These are phyloP conservation scores for Neurospora sp. DNA, from an alignment of 495 filamentous ascomycete genomes.

Conservation along the genomic window DNA sequence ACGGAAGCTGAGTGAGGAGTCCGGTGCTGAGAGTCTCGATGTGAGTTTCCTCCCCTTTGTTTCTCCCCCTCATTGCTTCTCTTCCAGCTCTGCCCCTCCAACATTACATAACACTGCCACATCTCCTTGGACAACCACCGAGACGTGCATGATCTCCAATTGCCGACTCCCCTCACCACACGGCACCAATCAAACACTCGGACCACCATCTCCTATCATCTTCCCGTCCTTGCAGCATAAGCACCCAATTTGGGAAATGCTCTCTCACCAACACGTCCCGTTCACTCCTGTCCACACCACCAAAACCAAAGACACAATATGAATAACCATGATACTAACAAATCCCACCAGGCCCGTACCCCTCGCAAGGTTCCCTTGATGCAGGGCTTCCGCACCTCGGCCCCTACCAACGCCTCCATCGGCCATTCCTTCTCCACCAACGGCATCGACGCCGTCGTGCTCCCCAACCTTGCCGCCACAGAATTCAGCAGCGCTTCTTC, in stretches of 20 bases:
- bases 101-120: not conserved
- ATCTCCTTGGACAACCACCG: conserved; percentile 1
- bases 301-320: not conserved
- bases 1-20: conserved; percentile 5
- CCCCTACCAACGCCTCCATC: conserved; percentile 16
- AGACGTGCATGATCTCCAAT: not conserved
- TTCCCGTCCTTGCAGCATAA: not conserved
- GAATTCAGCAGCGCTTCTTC: conserved; percentile 1
- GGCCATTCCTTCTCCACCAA: conserved; percentile 3
- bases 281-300: conserved; percentile 19
- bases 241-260: not conserved
- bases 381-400: conserved; percentile 39
- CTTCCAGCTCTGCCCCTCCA: not conserved
- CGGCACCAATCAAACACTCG: conserved; percentile 1
- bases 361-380: conserved; percentile 31
- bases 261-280: conserved; percentile 13
- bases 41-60: conserved; percentile 10
- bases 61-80: not conserved
- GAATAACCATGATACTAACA: conserved; percentile 19
- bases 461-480: conserved; percentile 23
- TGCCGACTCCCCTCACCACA: not conserved
- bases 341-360: conserved; percentile 14
- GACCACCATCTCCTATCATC: conserved; percentile 1
- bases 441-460: conserved; percentile 30
- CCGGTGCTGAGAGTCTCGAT: conserved; percentile 6